phyloP scores from a whole-genome alignment of 2,329 filamentous ascomycete genomes.

The Diplodia mutila region DNA sequence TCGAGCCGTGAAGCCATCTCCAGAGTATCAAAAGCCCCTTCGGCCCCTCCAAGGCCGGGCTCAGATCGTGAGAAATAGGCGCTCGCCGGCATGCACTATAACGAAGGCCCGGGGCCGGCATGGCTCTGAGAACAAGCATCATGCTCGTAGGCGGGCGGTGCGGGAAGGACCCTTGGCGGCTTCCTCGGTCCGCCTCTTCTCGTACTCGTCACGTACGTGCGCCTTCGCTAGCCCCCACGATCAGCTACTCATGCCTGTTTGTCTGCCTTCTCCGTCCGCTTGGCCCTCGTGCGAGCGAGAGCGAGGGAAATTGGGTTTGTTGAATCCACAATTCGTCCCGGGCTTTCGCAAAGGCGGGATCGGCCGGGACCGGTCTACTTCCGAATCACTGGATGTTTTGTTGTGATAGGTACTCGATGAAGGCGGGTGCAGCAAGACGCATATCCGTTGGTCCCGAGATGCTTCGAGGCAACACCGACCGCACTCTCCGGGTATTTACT shows the following conservation, averaged over 20 bases:
- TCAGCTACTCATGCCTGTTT: neutral
- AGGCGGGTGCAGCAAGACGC: neutral
- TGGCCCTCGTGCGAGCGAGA: too few relatives aligned
- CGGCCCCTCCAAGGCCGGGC: neutral
- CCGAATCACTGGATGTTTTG: neutral
- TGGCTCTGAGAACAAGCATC: slow-evolving; percentile 1
- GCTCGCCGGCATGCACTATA: neutral
- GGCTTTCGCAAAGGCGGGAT: neutral
- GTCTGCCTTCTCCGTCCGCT: neutral
- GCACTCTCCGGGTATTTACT: neutral
- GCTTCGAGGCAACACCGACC: neutral
- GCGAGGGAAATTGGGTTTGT: too few relatives aligned
- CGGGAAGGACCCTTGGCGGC: neutral
- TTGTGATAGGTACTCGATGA: neutral
- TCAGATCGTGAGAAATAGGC: neutral
- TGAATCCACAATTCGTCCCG: neutral
- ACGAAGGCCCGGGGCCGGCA: neutral
- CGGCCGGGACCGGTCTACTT: neutral
- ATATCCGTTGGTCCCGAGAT: neutral
- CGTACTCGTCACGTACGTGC: neutral
- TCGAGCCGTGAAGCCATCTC: neutral
- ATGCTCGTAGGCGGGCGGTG: neutral
- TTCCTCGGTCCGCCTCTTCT: neutral
- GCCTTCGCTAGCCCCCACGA: neutral
- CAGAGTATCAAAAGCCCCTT: neutral